Evolutionary conservation across 1,139 yeast genomes (phyloP), one percentile per base, ranked within the genome.

Genomic region (Candida tetrigidarum): DNA sequence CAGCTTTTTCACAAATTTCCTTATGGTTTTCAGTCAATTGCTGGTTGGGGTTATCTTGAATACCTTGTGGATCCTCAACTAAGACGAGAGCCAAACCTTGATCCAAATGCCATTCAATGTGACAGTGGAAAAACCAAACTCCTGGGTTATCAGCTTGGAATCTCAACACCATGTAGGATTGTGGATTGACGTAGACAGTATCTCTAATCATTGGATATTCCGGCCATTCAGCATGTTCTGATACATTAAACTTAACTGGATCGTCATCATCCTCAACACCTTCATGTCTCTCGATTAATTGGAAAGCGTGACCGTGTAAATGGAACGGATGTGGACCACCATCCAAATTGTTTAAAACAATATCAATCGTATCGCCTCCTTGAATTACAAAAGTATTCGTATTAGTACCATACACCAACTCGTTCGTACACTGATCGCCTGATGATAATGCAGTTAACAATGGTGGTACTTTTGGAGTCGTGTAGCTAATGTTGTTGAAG

Each of bases 51-150:
- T 66, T 64, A 35, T 60, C 53, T 56, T 80, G 80, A 36, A 85
- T 62, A 23, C 67, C 66, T 29, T 67, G 55, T 12, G 96, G 96
- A 36, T 89, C 91, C 67, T 89, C 96, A 40, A 89, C 70, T 32
- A 86, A 76, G 2, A 80, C 77, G 46, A 84, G 68, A 15, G 91
- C 92, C 50, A 90, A 76, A 50, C 97, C 97, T 67, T 89, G 96
- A 58, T 81, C 83, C 72, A 90, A 78, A 70, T 90, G 97, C 97
- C 97, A 90, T 59, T 90, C 96, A 53, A 90, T 84, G 59, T 90
- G 97, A 68, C 97, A 90, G 64, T 90, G 97, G 87, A 90, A 90
- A 59, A 86, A 76, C 96, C 96, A 89, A 33, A 88, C 90, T 57
- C 96, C 96, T 15, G 96, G 96, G 63, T 89, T 88, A 58, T 84